Base-by-base conservation (phyloP, 768 basidiomycete species). In the Hortiboletus flavorubellus region DNA sequence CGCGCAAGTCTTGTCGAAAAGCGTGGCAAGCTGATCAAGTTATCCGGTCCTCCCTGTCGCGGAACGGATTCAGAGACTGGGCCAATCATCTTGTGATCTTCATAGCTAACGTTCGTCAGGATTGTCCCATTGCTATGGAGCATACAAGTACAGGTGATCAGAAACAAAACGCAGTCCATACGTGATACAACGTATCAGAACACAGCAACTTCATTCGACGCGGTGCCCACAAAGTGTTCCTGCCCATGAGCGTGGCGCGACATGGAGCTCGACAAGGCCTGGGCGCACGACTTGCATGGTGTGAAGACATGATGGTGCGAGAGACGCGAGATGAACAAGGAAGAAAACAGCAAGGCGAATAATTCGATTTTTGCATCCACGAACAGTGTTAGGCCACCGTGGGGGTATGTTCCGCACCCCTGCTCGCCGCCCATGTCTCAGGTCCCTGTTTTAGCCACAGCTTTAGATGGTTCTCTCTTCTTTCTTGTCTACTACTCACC, bases 181-280 rank as follows among this genome's bases (percentile, higher is more conserved):
- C 30, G 40, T 30, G 26, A 26, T 26, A 26, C 47, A 23, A 31
- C 37, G 2, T 11, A 52, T 49, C 29, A 16, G 14, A 31, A 33
- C 15, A 48, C 12, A 0, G 18, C 12, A 10, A 42, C 14, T 15
- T 21, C 1, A 3, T n/a, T 23, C 16, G 16, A 8, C 33, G 8
- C 39, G 26, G 18, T 26, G 10, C n/a, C 45, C 6, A 12, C 14
- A n/a, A n/a, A 34, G 29, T 18, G 12, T 21, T 21, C 21, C 21
- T 78, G 78, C 35, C 71, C 77, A 39, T 75, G 77, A 15, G 64
- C 68, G 56, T 60, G 60, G 35, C 47, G 51, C 16, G 45, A 54
- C 16, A 53, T 59, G 30, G 59, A 58, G 7, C 49, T 65, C 31
- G 59, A 53, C 49, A 61, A 57, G 59, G 59, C 61, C 49, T 71